phyloP scores from a whole-genome alignment of 2,329 filamentous ascomycete species.

The Zymoseptoria pseudotritici region DNA sequence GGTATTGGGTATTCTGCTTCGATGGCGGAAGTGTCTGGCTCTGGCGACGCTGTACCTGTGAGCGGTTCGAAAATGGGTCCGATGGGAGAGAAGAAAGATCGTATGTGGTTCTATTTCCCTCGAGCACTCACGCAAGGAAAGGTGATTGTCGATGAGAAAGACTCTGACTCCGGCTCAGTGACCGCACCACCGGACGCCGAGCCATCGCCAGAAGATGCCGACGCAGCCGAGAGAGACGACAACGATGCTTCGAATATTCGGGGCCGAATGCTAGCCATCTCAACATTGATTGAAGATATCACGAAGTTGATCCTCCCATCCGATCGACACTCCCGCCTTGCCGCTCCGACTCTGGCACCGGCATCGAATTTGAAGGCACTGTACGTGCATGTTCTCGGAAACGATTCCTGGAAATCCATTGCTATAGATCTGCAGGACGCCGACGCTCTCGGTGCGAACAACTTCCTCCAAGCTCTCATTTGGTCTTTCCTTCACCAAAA shows the following conservation, averaged over 20 bases:
- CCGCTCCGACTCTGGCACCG: no score
- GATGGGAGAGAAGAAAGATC: not conserved
- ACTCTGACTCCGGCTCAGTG: not conserved
- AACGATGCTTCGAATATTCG: no score
- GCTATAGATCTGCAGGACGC: not conserved
- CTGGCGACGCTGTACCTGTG: not conserved
- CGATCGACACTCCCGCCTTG: no score
- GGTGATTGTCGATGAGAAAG: no score
- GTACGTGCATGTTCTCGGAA: not conserved
- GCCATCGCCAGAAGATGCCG: not conserved
- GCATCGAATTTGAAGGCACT: not conserved
- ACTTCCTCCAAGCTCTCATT: not conserved
- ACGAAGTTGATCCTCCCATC: no score
- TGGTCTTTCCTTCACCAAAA: not conserved
- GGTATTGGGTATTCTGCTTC: not conserved
- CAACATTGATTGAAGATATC: no score
- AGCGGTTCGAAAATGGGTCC: not conserved
- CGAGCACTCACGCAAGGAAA: no score
- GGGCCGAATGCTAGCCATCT: no score
- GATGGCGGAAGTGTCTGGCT: not conserved
- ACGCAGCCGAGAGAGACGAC: not conserved
- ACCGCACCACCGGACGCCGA: not conserved
- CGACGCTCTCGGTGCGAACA: not conserved
- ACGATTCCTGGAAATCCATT: not conserved
- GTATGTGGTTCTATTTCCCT: not conserved